Conservation (phyloP, 1,284 basidiomycete genomes). For the Entoloma clypeatum region DNA sequence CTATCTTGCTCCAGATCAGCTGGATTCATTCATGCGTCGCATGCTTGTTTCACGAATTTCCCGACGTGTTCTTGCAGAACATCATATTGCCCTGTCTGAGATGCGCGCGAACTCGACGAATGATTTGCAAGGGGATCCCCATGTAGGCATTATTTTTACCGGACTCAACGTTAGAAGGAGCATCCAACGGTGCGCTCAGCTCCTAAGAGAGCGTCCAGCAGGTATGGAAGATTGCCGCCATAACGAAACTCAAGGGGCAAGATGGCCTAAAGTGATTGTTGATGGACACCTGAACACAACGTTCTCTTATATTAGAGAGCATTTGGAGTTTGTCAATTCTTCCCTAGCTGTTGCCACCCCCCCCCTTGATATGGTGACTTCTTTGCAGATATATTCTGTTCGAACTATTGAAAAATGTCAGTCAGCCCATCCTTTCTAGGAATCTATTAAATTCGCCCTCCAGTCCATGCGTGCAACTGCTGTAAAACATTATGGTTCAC, state of each 20-base stretch:
- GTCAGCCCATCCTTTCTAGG: conserved; percentile 20
- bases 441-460: conserved; percentile 4
- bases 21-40: conserved; percentile 86
- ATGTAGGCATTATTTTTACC: conserved; percentile 87
- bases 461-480: conserved; percentile 71
- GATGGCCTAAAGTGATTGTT: conserved; percentile 65
- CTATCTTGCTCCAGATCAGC: conserved; percentile 70
- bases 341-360: neutral
- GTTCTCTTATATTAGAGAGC: conserved; percentile 87
- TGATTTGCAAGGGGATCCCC: conserved; percentile 44
- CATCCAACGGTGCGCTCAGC: conserved; percentile 62
- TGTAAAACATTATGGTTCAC: conserved; percentile 41
- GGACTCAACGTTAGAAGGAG: conserved; percentile 67
- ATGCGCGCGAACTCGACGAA: conserved; percentile 40
- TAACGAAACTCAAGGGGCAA: conserved; percentile 23
- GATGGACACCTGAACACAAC: conserved; percentile 72
- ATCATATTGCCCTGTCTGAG: conserved; percentile 81
- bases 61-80: conserved; percentile 83
- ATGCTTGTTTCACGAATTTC: conserved; percentile 92
- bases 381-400: conserved; percentile 76
- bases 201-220: conserved; percentile 53
- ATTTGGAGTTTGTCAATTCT: conserved; percentile 65
- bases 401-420: conserved; percentile 83
- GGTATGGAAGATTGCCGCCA: conserved; percentile 40
- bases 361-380: neutral